Evolutionary conservation across 2,329 filamentous ascomycete genomes (phyloP).

Genomic region (Pseudogymnoascus verrucosus): DNA sequence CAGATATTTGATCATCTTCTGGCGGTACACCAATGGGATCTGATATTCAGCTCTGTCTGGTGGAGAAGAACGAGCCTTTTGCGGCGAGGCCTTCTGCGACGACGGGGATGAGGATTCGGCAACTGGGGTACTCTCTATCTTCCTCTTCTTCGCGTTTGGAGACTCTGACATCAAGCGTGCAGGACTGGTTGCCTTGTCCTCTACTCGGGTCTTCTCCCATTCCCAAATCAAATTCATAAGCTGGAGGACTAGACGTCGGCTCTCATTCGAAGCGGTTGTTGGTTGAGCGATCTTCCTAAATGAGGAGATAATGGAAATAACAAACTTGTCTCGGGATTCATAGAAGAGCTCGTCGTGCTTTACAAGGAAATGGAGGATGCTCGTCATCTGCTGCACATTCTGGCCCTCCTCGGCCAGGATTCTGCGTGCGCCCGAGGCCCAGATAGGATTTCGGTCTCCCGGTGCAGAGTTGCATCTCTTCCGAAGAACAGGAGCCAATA

Average conservation of each 20-base stretch:
- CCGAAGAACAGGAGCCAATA: slow-evolving; percentile 88
- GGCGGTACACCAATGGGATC: slow-evolving; percentile 58
- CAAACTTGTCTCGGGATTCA: slow-evolving; percentile 86
- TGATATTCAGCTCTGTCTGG: slow-evolving; percentile 57
- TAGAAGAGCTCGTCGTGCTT: slow-evolving; percentile 91
- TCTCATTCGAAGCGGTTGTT: slow-evolving; percentile 80
- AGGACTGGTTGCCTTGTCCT: slow-evolving; percentile 41
- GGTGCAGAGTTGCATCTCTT: slow-evolving; percentile 65
- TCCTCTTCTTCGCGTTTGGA: slow-evolving; percentile 67
- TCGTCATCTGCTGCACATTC: slow-evolving; percentile 91
- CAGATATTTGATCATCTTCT: slow-evolving; percentile 86
- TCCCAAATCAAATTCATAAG: slow-evolving; percentile 85
- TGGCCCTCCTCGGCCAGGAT: slow-evolving; percentile 91
- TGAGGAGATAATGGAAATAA: slow-evolving; percentile 79
- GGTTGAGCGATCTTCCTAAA: slow-evolving; percentile 80
- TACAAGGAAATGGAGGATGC: slow-evolving; percentile 95
- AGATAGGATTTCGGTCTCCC: slow-evolving; percentile 69
- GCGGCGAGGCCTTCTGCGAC: slow-evolving; percentile 36
- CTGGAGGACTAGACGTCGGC: slow-evolving; percentile 82
- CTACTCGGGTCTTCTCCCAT: slow-evolving; percentile 82
- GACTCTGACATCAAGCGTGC: slow-evolving; percentile 52
- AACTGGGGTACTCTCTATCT: slow-evolving; percentile 49
- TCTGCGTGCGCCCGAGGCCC: slow-evolving; percentile 83
- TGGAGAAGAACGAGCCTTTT: slow-evolving; percentile 29
- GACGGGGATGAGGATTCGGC: slow-evolving; percentile 47